phyloP scores from a whole-genome alignment of 2,329 filamentous ascomycete species.

The Scleromitrula shiraiana region DNA sequence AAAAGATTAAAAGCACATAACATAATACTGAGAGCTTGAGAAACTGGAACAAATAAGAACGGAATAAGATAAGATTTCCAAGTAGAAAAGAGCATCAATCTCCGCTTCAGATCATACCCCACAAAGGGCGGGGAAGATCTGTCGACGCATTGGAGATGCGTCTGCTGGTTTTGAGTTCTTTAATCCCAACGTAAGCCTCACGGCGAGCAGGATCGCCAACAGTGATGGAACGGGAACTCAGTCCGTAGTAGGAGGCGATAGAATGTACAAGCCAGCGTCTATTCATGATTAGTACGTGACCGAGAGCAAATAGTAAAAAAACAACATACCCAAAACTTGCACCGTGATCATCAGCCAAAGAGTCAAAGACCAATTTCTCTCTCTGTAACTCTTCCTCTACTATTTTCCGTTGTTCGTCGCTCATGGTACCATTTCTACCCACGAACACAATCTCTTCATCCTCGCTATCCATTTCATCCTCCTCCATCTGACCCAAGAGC shows the following conservation, averaged over 20 bases:
- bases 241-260: conserved; percentile 83
- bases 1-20: background rate
- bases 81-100: background rate
- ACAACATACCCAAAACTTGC: conserved; percentile 65
- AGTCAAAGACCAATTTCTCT: conserved; percentile 74
- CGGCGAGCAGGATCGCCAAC: conserved; percentile 62
- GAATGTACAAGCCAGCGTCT: conserved; percentile 91
- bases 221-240: conserved; percentile 74
- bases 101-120: conserved; percentile 34
- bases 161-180: conserved; percentile 33
- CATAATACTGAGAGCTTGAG: background rate
- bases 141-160: conserved; percentile 15
- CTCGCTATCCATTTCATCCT: conserved; percentile 39
- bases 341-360: conserved; percentile 63
- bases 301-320: conserved; percentile 9
- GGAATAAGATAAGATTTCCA: background rate
- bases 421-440: conserved; percentile 56
- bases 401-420: conserved; percentile 41
- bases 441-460: conserved; percentile 93
- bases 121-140: conserved; percentile 52
- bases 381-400: conserved; percentile 45
- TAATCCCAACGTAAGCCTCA: conserved; percentile 76
- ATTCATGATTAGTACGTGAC: conserved; percentile 14
- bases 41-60: background rate
- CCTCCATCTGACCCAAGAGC: conserved; percentile 1